Conservation (phyloP, 1,284 basidiomycete species). For the Singerocomus rubriflavus region DNA sequence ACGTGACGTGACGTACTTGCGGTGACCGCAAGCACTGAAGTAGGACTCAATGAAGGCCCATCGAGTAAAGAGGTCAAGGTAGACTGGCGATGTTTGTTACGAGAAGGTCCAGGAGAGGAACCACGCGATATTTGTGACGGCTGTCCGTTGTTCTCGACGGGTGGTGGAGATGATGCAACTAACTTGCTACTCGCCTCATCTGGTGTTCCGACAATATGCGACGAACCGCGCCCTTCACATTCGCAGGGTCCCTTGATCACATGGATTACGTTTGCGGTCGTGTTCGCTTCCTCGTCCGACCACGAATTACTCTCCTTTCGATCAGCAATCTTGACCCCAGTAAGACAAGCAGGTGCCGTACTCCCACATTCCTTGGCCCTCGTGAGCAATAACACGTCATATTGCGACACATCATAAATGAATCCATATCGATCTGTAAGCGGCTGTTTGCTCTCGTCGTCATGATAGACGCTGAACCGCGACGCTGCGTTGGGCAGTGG, state of each 20-base stretch:
- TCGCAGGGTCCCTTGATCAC: conserved; percentile 60
- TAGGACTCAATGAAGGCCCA: conserved; percentile 34
- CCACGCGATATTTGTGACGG: conserved; percentile 32
- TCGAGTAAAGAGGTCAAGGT: conserved; percentile 37
- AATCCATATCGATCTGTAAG: conserved; percentile 95
- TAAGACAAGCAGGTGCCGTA: conserved; percentile 79
- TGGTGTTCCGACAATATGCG: conserved; percentile 16
- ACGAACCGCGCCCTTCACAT: conserved; percentile 46
- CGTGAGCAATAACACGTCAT: conserved; percentile 75
- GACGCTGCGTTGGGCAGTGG: conserved; percentile 56
- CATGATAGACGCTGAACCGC: conserved; percentile 50
- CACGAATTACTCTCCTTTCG: conserved; percentile 72
- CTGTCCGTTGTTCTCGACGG: conserved; percentile 15
- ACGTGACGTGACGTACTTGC: conserved; percentile 63
- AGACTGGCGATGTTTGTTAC: conserved; percentile 41
- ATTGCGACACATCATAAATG: conserved; percentile 82
- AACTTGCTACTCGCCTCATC: conserved; percentile 15
- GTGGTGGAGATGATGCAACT: conserved; percentile 10
- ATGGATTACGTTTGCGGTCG: conserved; percentile 40
- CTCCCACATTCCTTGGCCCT: conserved; percentile 72
- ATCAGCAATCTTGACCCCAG: conserved; percentile 84
- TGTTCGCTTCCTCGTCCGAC: conserved; percentile 55
- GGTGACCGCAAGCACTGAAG: conserved; percentile 55
- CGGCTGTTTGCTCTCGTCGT: conserved; percentile 57
- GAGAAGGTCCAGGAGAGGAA: conserved; percentile 52